phyloP scores from a whole-genome alignment of 2,329 filamentous ascomycete species.

The Penicillium sp. region DNA sequence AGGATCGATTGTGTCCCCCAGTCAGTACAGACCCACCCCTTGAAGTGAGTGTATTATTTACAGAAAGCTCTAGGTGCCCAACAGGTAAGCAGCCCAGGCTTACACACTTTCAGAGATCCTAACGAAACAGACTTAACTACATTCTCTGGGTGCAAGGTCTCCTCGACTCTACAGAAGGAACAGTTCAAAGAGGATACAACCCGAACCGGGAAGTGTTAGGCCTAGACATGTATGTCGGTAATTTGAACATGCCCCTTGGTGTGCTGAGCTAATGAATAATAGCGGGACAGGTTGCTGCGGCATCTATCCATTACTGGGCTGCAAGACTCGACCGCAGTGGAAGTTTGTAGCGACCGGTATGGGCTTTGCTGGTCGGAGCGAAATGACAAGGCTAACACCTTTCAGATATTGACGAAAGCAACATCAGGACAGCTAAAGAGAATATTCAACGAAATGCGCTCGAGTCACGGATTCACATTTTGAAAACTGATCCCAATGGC shows the following conservation, averaged over 20 bases:
- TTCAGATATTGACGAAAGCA: conserved; percentile 73
- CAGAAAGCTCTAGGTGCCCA: conserved; percentile 39
- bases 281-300: conserved; percentile 84
- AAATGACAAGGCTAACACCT: not conserved
- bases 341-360: conserved; percentile 66
- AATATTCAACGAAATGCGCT: conserved; percentile 71
- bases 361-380: conserved; percentile 8
- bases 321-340: conserved; percentile 68
- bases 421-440: conserved; percentile 61
- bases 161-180: conserved; percentile 65
- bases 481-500: conserved; percentile 54
- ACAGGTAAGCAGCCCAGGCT: conserved; percentile 37
- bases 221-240: conserved; percentile 65
- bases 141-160: conserved; percentile 84
- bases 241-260: not conserved
- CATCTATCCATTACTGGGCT: conserved; percentile 86
- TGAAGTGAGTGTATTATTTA: not conserved
- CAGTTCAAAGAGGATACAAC: conserved; percentile 53
- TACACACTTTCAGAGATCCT: conserved; percentile 3
- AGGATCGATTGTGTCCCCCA: conserved; percentile 81
- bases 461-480: conserved; percentile 62
- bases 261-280: conserved; percentile 10
- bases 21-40: conserved; percentile 47
- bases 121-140: conserved; percentile 70
- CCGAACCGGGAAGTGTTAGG: conserved; percentile 61